Evolutionary conservation across 225 moss, liverwort and hornwort genomes (phyloP).

Genomic region (Neckera pumila): DNA sequence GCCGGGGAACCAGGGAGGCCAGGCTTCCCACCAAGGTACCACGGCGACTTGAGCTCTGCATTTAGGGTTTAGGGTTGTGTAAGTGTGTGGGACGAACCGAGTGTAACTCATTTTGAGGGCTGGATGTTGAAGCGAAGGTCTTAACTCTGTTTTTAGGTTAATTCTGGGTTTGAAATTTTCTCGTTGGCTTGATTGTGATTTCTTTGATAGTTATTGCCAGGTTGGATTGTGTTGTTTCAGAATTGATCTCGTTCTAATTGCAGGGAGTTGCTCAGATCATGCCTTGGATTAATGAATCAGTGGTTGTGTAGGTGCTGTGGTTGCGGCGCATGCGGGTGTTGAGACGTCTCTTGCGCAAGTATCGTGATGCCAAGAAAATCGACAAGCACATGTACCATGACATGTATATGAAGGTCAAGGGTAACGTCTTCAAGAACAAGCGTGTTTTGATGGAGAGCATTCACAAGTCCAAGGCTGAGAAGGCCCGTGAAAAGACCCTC

Average conservation of each 20-base stretch:
- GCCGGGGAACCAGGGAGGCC: conserved; percentile 65
- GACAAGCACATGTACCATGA: conserved; percentile 94
- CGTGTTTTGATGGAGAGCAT: conserved; percentile 87
- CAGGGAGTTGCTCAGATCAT: not conserved
- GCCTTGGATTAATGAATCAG: not conserved
- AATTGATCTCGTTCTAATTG: not conserved
- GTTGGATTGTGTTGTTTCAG: not conserved
- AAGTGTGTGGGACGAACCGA: too few relatives aligned
- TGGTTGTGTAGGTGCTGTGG: conserved; percentile 22
- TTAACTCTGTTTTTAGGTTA: not conserved
- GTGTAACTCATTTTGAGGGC: not conserved
- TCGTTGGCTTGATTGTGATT: not conserved
- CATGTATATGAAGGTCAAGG: conserved; percentile 97
- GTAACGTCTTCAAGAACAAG: conserved; percentile 92
- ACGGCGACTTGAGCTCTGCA: not conserved
- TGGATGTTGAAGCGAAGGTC: not conserved
- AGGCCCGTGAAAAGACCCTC: conserved; percentile 80
- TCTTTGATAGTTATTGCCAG: not conserved
- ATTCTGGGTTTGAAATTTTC: not conserved
- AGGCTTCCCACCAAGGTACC: conserved; percentile 67
- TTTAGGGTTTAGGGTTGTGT: not conserved
- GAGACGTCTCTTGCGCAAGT: conserved; percentile 34
- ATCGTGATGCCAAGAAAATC: conserved; percentile 74
- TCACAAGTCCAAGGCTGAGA: conserved; percentile 89
- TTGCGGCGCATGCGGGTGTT: conserved; percentile 44